Percentiles rank a stretch among this genome's conserved stretches.
These are phyloP conservation scores for Mucor indicus DNA, from an alignment of 371 early-diverging fungal species.

Conservation along the genomic window DNA sequence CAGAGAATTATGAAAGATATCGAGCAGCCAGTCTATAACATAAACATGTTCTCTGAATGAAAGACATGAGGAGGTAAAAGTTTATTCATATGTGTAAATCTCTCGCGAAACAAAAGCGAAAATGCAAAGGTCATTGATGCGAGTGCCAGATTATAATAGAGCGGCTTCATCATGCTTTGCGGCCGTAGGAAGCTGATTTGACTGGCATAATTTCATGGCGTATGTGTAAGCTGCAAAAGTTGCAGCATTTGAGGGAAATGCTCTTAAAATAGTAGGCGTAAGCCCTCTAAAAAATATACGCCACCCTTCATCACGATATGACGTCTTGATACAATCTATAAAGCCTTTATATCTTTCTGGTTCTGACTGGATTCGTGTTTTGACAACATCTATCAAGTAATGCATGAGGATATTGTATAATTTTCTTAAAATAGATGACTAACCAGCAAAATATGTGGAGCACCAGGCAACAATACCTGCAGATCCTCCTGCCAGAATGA, in stretches of 20 bases:
- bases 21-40: no score
- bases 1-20: no score
- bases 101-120: no score
- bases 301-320: conserved; percentile 61
- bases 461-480: conserved; percentile 81
- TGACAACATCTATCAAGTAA: conserved; percentile 65
- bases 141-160: background rate
- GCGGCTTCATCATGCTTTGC: conserved; percentile 9
- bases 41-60: no score
- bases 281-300: conserved; percentile 68
- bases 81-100: no score
- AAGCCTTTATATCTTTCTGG: conserved; percentile 56
- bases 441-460: conserved; percentile 73
- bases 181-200: conserved; percentile 3
- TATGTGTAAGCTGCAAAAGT: conserved; percentile 68
- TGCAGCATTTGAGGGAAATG: conserved; percentile 85
- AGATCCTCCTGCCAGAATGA: conserved; percentile 71
- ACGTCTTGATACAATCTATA: conserved; percentile 46
- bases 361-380: conserved; percentile 72
- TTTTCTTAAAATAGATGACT: background rate
- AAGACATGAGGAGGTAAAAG: no score
- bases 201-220: conserved; percentile 42
- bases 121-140: no score
- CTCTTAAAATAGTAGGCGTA: conserved; percentile 75
- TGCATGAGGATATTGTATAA: background rate